A percentile compares a stretch with the other conserved stretches of the same genome.
These are phyloP conservation scores for Cyclostephanos tholiformis DNA, from an alignment of 108 stramenopile species.

Conservation along the genomic window DNA sequence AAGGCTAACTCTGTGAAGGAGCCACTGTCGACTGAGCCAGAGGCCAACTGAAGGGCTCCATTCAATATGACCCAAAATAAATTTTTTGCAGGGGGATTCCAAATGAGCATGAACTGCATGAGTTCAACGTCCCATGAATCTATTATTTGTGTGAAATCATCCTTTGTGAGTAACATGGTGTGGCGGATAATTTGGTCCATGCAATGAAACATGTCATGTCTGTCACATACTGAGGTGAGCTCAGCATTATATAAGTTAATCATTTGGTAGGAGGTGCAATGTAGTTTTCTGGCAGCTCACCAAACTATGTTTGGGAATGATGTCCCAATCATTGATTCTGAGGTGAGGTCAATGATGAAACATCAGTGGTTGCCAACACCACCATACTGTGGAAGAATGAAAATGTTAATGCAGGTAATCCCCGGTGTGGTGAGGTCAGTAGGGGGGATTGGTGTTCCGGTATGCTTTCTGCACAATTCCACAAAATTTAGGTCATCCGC, in stretches of 20 bases:
- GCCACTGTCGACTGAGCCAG: too few relatives aligned
- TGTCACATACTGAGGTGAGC: neutral
- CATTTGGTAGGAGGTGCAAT: neutral
- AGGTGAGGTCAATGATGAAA: neutral
- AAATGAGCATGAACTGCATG: neutral
- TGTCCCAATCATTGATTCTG: neutral
- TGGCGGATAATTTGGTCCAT: neutral
- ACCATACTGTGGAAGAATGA: neutral
- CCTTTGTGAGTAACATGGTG: too few relatives aligned
- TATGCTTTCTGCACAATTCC: neutral
- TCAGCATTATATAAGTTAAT: neutral
- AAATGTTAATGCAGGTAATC: neutral
- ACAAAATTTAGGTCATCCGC: neutral
- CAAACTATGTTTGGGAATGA: neutral
- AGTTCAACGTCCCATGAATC: neutral
- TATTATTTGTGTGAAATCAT: neutral
- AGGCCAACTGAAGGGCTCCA: neutral
- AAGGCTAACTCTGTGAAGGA: too few relatives aligned
- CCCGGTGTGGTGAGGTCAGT: neutral
- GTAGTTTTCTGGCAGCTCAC: neutral
- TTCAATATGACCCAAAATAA: neutral
- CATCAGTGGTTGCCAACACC: neutral
- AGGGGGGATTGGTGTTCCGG: neutral
- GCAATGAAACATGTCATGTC: neutral
- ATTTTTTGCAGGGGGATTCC: neutral